Evolutionary conservation across 306 rosid species (phyloP).

Genomic region (Malus orientalis): DNA sequence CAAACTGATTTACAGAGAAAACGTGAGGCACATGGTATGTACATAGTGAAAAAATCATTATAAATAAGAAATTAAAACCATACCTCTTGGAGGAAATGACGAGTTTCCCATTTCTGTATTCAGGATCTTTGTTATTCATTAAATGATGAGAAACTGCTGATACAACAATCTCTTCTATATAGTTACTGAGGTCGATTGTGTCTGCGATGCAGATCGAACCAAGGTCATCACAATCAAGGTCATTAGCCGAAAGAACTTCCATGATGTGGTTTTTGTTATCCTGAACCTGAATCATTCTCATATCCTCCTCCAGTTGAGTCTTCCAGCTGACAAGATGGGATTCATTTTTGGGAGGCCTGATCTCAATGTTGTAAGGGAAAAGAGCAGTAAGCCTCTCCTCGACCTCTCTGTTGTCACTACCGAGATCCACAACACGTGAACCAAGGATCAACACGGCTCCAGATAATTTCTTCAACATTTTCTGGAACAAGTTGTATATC

Average conservation of each 20-base stretch:
- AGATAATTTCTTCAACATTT: constrained; percentile 71
- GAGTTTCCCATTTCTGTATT: constrained; percentile 86
- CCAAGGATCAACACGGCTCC: constrained; percentile 85
- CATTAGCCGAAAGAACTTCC: constrained; percentile 90
- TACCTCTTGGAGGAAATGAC: constrained; percentile 70
- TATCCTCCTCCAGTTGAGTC: constrained; percentile 75
- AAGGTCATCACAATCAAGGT: constrained; percentile 87
- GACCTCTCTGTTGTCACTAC: constrained; percentile 44
- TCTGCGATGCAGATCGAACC: constrained; percentile 65
- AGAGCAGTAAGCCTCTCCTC: constrained; percentile 59
- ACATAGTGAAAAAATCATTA: not conserved
- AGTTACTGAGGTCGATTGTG: constrained; percentile 75
- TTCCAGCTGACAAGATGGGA: constrained; percentile 88
- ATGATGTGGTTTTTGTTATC: constrained; percentile 86
- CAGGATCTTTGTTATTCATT: constrained; percentile 84
- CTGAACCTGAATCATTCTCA: constrained; percentile 82
- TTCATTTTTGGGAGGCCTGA: constrained; percentile 77
- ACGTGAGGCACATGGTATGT: constrained; percentile 9
- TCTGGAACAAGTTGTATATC: constrained; percentile 62
- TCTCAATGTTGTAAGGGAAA: constrained; percentile 80
- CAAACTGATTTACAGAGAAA: constrained; percentile 50
- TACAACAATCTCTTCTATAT: constrained; percentile 89
- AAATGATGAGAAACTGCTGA: constrained; percentile 87
- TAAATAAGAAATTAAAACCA: not conserved
- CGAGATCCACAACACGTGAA: constrained; percentile 51